Evolutionary conservation across 345 rosid species (phyloP).

Genomic region (Conringia planisiliqua): DNA sequence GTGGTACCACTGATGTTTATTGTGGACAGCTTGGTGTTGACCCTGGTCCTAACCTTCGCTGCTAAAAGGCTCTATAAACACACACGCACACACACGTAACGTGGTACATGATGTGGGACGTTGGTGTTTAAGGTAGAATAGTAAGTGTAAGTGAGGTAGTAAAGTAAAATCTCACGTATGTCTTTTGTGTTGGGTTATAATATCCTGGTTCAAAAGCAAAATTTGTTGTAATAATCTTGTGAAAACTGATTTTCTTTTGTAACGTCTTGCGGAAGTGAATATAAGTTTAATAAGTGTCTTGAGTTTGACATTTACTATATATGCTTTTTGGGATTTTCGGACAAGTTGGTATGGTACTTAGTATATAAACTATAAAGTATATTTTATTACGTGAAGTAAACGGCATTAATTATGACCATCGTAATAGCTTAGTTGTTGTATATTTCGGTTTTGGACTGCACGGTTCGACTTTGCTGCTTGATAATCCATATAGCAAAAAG

Average conservation of each 20-base stretch:
- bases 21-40: constrained; percentile 41
- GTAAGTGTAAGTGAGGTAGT: constrained; percentile 17
- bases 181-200: not conserved
- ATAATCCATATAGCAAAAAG: too few relatives aligned
- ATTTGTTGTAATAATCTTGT: constrained; percentile 14
- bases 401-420: too few relatives aligned
- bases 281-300: not conserved
- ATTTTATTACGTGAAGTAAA: too few relatives aligned
- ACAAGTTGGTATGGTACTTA: too few relatives aligned
- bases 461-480: too few relatives aligned
- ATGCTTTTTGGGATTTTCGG: not conserved
- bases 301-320: not conserved
- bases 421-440: too few relatives aligned
- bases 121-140: not conserved
- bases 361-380: too few relatives aligned
- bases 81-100: not conserved
- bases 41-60: constrained; percentile 35
- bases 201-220: constrained; percentile 24
- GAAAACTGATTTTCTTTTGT: not conserved
- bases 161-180: not conserved
- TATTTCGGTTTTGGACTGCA: too few relatives aligned
- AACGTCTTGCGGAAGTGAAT: not conserved
- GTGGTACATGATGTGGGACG: not conserved
- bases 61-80: constrained; percentile 13
- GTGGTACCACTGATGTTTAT: constrained; percentile 32